Base-by-base conservation (phyloP, 2,329 filamentous ascomycete species). In the Harringtonia lauricola region DNA sequence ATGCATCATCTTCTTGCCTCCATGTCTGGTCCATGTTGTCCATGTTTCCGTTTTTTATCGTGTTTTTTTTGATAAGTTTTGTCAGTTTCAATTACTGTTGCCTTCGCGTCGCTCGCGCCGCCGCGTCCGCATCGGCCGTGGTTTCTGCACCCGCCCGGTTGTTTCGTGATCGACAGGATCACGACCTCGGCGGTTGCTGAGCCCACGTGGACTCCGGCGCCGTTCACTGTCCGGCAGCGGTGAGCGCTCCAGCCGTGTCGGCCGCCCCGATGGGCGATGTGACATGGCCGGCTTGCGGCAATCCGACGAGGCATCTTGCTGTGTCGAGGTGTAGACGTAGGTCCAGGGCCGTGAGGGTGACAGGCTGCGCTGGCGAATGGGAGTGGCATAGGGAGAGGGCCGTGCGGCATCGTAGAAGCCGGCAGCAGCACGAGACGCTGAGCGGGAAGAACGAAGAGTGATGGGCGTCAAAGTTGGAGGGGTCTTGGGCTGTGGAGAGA, bases 1-100 rank as follows among this genome's bases (percentile, higher is more conserved):
- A n/a, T n/a, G n/a, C n/a, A n/a, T n/a, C n/a, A n/a, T n/a, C n/a
- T n/a, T n/a, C n/a, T n/a, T n/a, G n/a, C n/a, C n/a, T n/a, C n/a
- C n/a, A n/a, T n/a, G n/a, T n/a, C n/a, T n/a, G n/a, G n/a, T n/a
- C n/a, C n/a, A n/a, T n/a, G n/a, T n/a, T n/a, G n/a, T n/a, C n/a
- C n/a, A 13, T 31, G 30, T 13, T 13, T 31, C 14, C 14, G 30
- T 13, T 31, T 31, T n/a, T n/a, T 13, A 5, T 31, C 13, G 4
- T 31, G 13, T 31, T 14, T 14, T 31, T 8, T n/a, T 5, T 31
- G 8, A 14, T 31, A 8, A 29, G 28, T 29, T 29, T 13, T 29
- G n/a, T n/a, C n/a, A n/a, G n/a, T n/a, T n/a, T 15, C 31, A 12
- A 34, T n/a, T 34, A 6, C 65, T 52, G 67, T 52, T 53, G 24